A percentile compares a stretch with the other conserved stretches of the same genome.
Evolutionary conservation across 495 filamentous ascomycete genomes (phyloP).

Genomic region (Annulohypoxylon moriforme): DNA sequence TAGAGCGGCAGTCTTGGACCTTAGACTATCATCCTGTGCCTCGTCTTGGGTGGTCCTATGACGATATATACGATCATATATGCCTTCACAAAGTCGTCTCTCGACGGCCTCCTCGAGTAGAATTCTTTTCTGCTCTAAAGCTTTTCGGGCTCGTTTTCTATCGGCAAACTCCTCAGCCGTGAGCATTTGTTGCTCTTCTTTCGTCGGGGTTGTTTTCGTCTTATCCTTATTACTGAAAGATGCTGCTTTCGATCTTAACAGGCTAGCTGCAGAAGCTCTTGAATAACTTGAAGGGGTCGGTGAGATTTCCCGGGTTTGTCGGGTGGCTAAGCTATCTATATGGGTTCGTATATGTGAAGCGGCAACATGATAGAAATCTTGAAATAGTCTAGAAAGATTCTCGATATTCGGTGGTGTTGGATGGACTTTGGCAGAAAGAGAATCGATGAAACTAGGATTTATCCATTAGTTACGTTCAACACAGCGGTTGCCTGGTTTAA

Average conservation of each 20-base stretch:
- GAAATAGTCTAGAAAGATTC: conserved; percentile 85
- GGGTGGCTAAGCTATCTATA: conserved; percentile 81
- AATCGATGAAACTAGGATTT: conserved; percentile 83
- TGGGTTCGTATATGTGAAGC: conserved; percentile 88
- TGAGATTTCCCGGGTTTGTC: conserved; percentile 73
- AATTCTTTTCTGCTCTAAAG: conserved; percentile 77
- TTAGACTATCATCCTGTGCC: conserved; percentile 91
- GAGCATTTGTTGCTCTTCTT: conserved; percentile 85
- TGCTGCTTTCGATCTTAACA: conserved; percentile 63
- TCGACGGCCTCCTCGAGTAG: conserved; percentile 94
- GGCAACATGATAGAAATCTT: conserved; percentile 91
- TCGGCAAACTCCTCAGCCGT: conserved; percentile 85
- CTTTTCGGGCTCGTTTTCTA: conserved; percentile 78
- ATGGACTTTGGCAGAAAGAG: conserved; percentile 87
- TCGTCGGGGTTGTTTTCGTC: conserved; percentile 50
- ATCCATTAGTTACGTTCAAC: conserved; percentile 32
- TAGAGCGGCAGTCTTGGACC: conserved; percentile 93
- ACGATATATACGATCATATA: conserved; percentile 89
- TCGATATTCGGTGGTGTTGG: conserved; percentile 85
- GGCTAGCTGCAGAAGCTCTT: conserved; percentile 62
- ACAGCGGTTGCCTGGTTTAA: conserved; percentile 16
- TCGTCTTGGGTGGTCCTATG: conserved; percentile 94
- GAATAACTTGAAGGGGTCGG: conserved; percentile 63
- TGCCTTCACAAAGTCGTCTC: conserved; percentile 82
- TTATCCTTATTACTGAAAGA: conserved; percentile 64